Evolutionary conservation across 1,139 yeast genomes (phyloP).

Genomic region (Pichia sp.): DNA sequence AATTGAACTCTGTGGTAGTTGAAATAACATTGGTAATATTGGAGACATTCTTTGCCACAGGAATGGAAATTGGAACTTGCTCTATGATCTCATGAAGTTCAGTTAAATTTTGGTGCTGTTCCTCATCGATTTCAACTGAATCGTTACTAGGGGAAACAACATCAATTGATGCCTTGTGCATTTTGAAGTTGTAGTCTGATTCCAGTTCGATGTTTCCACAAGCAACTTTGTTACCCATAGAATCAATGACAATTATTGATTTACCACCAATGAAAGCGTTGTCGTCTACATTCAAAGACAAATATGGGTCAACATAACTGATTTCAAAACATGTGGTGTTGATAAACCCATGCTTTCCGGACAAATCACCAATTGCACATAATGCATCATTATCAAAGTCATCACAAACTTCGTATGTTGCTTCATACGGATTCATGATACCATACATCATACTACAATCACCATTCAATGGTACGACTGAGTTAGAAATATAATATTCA

Average conservation of each 20-base stretch:
- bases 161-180: too few species aligned
- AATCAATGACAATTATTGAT: constrained; percentile 44
- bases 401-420: constrained; percentile 23
- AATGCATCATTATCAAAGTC: constrained; percentile 38
- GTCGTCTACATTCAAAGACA: constrained; percentile 41
- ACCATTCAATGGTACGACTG: constrained; percentile 35
- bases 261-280: constrained; percentile 43
- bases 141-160: too few species aligned
- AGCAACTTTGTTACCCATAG: constrained; percentile 43
- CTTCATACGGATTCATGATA: constrained; percentile 47
- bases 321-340: constrained; percentile 50
- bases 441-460: constrained; percentile 42
- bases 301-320: constrained; percentile 42
- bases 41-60: constrained; percentile 1
- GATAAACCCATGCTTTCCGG: constrained; percentile 55
- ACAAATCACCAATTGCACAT: constrained; percentile 54
- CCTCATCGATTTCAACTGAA: too few species aligned
- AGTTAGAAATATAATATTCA: constrained; percentile 46
- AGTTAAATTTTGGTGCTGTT: neutral
- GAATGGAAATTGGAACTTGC: neutral
- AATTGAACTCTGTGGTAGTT: constrained; percentile 2
- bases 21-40: neutral
- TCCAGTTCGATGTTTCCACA: constrained; percentile 31
- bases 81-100: neutral
- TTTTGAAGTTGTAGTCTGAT: too few species aligned